Base-by-base conservation (phyloP, 345 rosid species). In the Eucalyptus curtisii region DNA sequence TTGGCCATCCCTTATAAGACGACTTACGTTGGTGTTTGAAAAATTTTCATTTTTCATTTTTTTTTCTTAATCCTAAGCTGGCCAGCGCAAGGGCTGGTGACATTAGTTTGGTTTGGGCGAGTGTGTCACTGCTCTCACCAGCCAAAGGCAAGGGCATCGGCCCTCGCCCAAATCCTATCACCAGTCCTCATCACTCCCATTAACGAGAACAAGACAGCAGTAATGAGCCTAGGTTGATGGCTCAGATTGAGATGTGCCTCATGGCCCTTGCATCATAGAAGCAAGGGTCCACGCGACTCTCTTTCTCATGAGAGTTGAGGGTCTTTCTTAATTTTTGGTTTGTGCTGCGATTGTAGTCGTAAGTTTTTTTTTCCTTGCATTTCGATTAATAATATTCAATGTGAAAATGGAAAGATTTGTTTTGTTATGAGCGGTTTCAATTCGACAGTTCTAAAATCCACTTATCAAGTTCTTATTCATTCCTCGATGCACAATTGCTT, bases 61-160 rank as follows among this genome's bases (percentile, higher is more conserved):
- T 52, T 19, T 53, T 53, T 55, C 27, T 55, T 55, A 55, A 55
- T 55, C 13, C 55, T 52, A 52, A 19, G 10, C 9, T 52, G 24
- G 10, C 5, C 0, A 20, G 57, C 1, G 2, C 5, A 10, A 20
- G 25, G 2, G 0, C 0, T 52, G 0, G 4, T 3, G 57, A 52
- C 57, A 52, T 4, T 7, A 52, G 57, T 52, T 52, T 52, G 24
- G 57, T 52, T 0, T 52, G 25, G 25, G 10, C 2, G 0, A 52
- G 25, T 20, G 25, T 52, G 57, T 52, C 57, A 52, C 0, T 52
- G 57, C 27, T 25, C 61, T 24, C 30, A 25, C 61, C 13, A 25
- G 61, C 61, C 61, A 55, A 10, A 55, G 1, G 61, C 3, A 24
- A 55, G 1, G 61, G 2, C 30, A 8, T 2, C 27, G 2, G 27